Evolutionary conservation across 2,329 filamentous ascomycete genomes (phyloP), one percentile per base, ranked within the genome.

Genomic region (Fusarium hostae): DNA sequence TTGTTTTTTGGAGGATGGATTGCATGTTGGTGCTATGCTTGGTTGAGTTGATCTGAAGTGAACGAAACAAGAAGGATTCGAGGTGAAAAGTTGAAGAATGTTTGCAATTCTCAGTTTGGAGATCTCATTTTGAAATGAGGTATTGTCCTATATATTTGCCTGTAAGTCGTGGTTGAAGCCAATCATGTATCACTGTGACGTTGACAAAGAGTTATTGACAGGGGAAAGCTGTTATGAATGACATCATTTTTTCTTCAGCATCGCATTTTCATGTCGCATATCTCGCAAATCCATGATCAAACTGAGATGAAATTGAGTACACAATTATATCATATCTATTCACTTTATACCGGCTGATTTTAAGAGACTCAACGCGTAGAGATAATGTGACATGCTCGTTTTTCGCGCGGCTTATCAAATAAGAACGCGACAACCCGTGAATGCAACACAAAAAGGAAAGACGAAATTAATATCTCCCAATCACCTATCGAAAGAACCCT

Each of bases 1-100:
- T 68, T 34, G 81, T 71, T 8, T 77, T 79, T 39, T 81, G 78
- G 15, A 83, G 77, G 32, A 78, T 68, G 4, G 82, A 81, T 63
- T 83, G 81, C 82, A 83, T 83, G 22, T 6, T 57, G 32, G 10
- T 26, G 26, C 10, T 39, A 2, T n/a, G n/a, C n/a, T 34, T 22
- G n/a, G 32, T 26, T 12, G 11, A 4, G 16, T 1, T 24, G n/a
- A 41, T 35, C 13, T 35, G 34, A 35, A 16, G 34, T 35, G 13
- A 15, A 8, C 5, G 34, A 35, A 6, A 16, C 16, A 15, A 13
- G 34, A 15, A 35, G 12, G 5, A 35, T 35, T 35, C 7, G 16
- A 35, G 4, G 13, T 35, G 34, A 6, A 16, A 35, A 26, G 6
- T 26, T 26, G 26, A 26, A 26, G 2, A 26, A 26, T 2, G 26